Conservation (phyloP, 139 green algal species). For the Marvania coccoides region DNA sequence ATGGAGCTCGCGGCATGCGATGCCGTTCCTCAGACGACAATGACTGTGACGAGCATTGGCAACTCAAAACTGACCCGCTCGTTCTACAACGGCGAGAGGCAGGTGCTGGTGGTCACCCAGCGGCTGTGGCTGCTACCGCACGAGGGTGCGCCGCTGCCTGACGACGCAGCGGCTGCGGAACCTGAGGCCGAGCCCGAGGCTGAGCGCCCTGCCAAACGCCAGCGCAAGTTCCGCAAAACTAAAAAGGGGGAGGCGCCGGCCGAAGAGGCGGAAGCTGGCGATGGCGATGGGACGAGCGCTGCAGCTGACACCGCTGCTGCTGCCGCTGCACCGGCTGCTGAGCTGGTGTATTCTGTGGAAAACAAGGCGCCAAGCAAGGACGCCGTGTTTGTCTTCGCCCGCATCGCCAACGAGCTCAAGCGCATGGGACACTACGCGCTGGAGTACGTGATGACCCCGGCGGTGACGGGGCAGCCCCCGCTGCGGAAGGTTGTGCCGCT, state of each 20-base stretch:
- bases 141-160: not conserved
- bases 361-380: constrained; percentile 49
- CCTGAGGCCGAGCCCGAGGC: not conserved
- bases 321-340: not conserved
- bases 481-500: constrained; percentile 19
- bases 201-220: constrained; percentile 6
- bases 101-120: constrained; percentile 46
- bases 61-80: constrained; percentile 19
- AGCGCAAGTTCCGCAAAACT: constrained; percentile 2
- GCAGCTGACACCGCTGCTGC: not conserved
- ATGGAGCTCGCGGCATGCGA: constrained; percentile 38
- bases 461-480: constrained; percentile 16
- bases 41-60: constrained; percentile 32
- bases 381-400: constrained; percentile 42
- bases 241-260: not conserved
- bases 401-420: constrained; percentile 29
- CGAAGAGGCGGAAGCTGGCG: not conserved
- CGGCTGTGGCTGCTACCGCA: constrained; percentile 35
- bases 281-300: not conserved
- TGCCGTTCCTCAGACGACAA: constrained; percentile 43
- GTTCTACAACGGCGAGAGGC: constrained; percentile 29
- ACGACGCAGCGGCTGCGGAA: not conserved
- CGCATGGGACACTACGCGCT: constrained; percentile 37
- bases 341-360: constrained; percentile 41
- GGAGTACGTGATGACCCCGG: constrained; percentile 47